Base-by-base conservation (phyloP, 257 asterid genomes). In the Agastache rugosa region DNA sequence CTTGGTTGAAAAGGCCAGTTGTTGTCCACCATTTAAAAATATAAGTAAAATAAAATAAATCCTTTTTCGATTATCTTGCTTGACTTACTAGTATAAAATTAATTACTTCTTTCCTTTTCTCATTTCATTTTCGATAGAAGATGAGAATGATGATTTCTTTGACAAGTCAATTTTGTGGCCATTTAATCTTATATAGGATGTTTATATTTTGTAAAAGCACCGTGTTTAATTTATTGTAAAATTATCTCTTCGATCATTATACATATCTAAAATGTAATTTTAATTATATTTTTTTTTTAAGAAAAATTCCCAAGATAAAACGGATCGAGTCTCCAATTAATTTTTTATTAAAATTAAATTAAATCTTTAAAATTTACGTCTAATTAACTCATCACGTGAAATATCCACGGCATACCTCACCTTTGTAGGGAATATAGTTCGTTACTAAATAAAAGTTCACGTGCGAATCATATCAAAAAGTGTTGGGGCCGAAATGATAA, bases 1-100 rank as follows among this genome's bases (percentile, higher is more conserved):
- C 74, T 74, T 77, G 77, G 68, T 76, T 54, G 68, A 42, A 50
- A 62, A 17, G 23, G 62, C 86, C 79, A 81, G 81, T 81, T 83
- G 88, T 67, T 63, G 23, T 74, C 78, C 86, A 77, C 76, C 71
- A 71, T 75, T 42, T 1, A 16, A 58, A 8, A 22, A 2, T 3
- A 54, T 12, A 17, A 5, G 1, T 16, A 50, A 71, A 25, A 23
- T 56, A 50, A 37, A 41, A n/a, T 4, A 15, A 47, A 15, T 51
- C 8, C 5, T 11, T 35, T 70, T 45, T 27, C 64, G 11, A 59
- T 59, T 27, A 14, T 56, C 34, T 2, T 19, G 12, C 31, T 22
- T 56, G 35, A 56, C 50, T 39, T 9, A 8, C 50, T 10, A 17
- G 17, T 11, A 37, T 37, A 14, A 27, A 23, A 11, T 50, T 6